Conservation (phyloP, 1,139 yeast species). For the Torulaspora globosa region DNA sequence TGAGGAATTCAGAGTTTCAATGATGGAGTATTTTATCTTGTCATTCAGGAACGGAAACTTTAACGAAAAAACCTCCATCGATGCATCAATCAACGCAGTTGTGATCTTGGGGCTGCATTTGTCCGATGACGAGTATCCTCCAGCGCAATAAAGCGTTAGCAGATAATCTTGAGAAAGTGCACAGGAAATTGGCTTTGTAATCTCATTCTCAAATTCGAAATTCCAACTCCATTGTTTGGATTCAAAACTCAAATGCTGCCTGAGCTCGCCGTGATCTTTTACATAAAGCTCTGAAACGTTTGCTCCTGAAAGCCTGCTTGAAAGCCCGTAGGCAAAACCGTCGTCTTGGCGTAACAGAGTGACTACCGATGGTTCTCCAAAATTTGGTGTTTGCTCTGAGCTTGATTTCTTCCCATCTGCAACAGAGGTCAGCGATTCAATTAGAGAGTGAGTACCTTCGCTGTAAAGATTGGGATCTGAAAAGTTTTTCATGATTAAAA, state of each 20-base stretch:
- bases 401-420: slow-evolving; percentile 20
- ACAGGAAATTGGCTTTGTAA: slow-evolving; percentile 40
- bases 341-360: slow-evolving; percentile 35
- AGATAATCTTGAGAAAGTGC: slow-evolving; percentile 42
- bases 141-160: slow-evolving; percentile 33
- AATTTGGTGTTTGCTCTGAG: slow-evolving; percentile 25
- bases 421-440: slow-evolving; percentile 21
- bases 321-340: slow-evolving; percentile 43
- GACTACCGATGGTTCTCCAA: slow-evolving; percentile 23
- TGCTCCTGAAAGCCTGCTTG: slow-evolving; percentile 41
- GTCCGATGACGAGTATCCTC: slow-evolving; percentile 31
- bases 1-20: slow-evolving; percentile 71
- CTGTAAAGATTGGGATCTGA: slow-evolving; percentile 40
- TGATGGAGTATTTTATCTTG: slow-evolving; percentile 78
- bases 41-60: slow-evolving; percentile 71
- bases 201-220: slow-evolving; percentile 37
- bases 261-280: slow-evolving; percentile 19
- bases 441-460: slow-evolving; percentile 25
- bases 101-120: slow-evolving; percentile 39
- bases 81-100: slow-evolving; percentile 65
- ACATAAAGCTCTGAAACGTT: slow-evolving; percentile 39
- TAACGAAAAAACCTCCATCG: slow-evolving; percentile 70
- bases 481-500: slow-evolving; percentile 45
- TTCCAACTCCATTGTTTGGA: slow-evolving; percentile 37
- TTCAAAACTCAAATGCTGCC: slow-evolving; percentile 23